Base-by-base conservation (phyloP, 2,329 filamentous ascomycete species). In the Chrysosporium queenslandicum region DNA sequence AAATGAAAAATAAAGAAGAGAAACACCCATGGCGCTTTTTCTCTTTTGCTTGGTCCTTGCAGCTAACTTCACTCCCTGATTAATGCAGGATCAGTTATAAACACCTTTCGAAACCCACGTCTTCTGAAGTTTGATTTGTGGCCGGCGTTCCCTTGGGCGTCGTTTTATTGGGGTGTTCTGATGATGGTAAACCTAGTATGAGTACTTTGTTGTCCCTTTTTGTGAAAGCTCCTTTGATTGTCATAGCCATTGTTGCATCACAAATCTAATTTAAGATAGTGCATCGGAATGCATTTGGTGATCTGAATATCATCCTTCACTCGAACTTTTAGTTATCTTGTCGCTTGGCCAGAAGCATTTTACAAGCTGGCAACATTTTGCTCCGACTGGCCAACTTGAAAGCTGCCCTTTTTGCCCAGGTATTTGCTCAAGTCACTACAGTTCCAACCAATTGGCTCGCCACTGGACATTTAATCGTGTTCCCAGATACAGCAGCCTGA, bases 11-110 rank as follows among this genome's bases (percentile, higher is more conserved):
- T n/a, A 36, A 36, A 36, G n/a, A n/a, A n/a, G n/a, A 37, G 9
- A 12, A 30, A 32, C 47, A 52, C 20, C 29, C 40, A 45, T 39
- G 46, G 46, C 46, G 9, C 30, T 7, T 34, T 46, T 20, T 32
- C 20, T 30, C 23, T 34, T 32, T 34, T 20, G 9, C 23, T 36
- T 30, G 23, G n/a, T 29, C 12, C 45, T n/a, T 48, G 43, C 47
- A 23, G 45, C 51, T 53, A 53, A 53, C 51, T 48, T 53, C 36
- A 46, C 34, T 52, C 27, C 21, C n/a, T 48, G 21, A 27, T 48
- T 48, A 37, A 16, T 42, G 42, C 43, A 53, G 51, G 51, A 34
- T 20, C 42, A 53, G n/a, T 34, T 30, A 40, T 14, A 39, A 39
- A 9, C 9, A 49, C 32, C 32, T 49, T 49, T 21, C 39, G 39